Conservation (phyloP, 257 asterid genomes). For the Agastache rugosa region DNA sequence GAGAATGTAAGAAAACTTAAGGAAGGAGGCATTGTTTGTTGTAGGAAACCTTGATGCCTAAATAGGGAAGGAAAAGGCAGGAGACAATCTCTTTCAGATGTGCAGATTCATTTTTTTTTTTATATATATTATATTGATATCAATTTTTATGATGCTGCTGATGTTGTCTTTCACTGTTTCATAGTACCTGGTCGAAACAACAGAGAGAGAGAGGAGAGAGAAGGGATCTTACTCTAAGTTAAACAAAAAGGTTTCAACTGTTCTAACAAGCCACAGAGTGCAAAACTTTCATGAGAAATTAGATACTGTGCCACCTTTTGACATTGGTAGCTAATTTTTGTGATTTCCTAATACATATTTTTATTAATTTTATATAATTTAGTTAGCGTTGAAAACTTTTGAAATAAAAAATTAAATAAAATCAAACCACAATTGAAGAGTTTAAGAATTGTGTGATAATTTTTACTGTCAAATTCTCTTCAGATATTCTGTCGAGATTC, state of each 20-base stretch:
- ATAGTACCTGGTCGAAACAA: constrained; percentile 37
- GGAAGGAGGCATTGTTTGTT: constrained; percentile 60
- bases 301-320: constrained; percentile 5
- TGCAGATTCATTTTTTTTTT: background rate
- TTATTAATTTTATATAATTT: too few species aligned
- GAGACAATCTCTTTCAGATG: constrained; percentile 17
- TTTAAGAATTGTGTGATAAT: too few species aligned
- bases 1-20: constrained; percentile 61
- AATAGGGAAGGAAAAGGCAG: constrained; percentile 49
- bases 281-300: constrained; percentile 7
- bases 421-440: too few species aligned
- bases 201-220: background rate
- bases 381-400: too few species aligned
- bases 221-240: constrained; percentile 12
- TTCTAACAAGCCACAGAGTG: background rate
- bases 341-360: background rate
- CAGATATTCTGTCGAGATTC: too few species aligned
- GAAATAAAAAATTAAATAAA: too few species aligned
- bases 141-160: background rate
- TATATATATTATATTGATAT: background rate
- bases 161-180: constrained; percentile 49
- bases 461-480: too few species aligned
- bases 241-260: constrained; percentile 22
- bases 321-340: background rate
- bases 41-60: constrained; percentile 55